Base-by-base conservation (phyloP, 1,139 yeast genomes). In the Spencermartinsiella ligniputridi region DNA sequence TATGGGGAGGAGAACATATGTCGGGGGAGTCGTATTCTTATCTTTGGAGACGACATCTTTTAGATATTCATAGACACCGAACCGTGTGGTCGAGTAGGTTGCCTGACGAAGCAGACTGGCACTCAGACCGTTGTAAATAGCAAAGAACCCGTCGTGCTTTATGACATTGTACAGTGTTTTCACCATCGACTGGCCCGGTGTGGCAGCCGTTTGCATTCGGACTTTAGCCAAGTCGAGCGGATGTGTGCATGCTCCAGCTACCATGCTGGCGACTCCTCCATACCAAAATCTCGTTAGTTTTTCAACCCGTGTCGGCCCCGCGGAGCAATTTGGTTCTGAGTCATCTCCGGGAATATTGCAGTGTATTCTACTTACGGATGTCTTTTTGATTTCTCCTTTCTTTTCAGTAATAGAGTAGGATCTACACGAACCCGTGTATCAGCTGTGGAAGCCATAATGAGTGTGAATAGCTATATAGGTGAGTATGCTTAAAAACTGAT, bases 221-320 rank as follows among this genome's bases (percentile, higher is more conserved):
- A 86, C 94, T 56, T 85, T 85, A n/a, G 95, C 94, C 39, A 85
- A 71, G 62, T 85, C 95, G 47, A 85, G 70, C 1, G 95, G 95
- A 64, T 85, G 95, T 5, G 69, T 66, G 42, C 60, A 55, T 1
- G 62, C 50, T 1, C 71, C 74, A 1, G 74, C 74, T 3, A 63
- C 68, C 58, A 68, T 65, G 33, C 70, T 62, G 20, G 72, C 66
- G 11, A 65, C 52, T 20, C 83, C 81, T 35, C 81, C 81, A 53
- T 75, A 76, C 80, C 81, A 76, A 58, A 77, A 76, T 16, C 78
- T 62, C 11, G 25, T 6, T 22, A 11, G 25, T 22, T 22, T 6
- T 6, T 6, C 11, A 6, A 11, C 11, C 25, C 11, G 25, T 6
- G 11, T 11, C 25, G 11, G 9, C 25, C 25, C n/a, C n/a, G n/a